These are phyloP conservation scores for Clitoria ternatea DNA, from an alignment of 306 rosid species.

Conservation along the genomic window DNA sequence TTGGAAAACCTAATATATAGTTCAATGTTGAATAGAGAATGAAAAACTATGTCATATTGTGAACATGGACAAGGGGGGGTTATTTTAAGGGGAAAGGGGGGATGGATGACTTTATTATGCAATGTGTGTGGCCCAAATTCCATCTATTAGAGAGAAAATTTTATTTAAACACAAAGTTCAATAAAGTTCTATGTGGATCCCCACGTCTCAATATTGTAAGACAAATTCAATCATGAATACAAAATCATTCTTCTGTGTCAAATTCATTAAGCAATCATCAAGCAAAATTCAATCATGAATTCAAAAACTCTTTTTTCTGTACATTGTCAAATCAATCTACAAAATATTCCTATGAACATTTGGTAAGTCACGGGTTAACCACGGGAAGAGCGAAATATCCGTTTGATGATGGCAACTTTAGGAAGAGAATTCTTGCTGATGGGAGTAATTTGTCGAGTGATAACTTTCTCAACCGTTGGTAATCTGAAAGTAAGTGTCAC, in stretches of 20 bases:
- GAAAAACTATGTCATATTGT: neutral
- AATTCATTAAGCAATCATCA: neutral
- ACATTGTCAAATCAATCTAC: conserved; percentile 20
- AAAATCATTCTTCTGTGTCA: neutral
- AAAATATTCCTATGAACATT: conserved; percentile 8
- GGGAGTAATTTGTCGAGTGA: conserved; percentile 32
- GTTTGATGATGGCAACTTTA: conserved; percentile 43
- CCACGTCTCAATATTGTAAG: neutral
- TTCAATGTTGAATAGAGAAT: neutral
- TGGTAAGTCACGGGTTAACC: neutral
- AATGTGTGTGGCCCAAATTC: neutral
- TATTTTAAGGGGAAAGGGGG: neutral
- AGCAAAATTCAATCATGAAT: neutral
- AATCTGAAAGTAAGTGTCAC: conserved; percentile 58
- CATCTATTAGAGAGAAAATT: neutral
- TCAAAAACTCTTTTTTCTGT: neutral
- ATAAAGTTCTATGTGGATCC: neutral
- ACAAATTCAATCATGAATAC: neutral
- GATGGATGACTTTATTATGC: neutral
- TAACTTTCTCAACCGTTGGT: conserved; percentile 31
- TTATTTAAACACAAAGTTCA: neutral
- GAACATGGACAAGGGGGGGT: neutral
- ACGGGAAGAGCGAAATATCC: conserved; percentile 44
- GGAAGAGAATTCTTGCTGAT: conserved; percentile 32
- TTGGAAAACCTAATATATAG: neutral